These are phyloP conservation scores for Salvia splendens DNA, from an alignment of 257 asterid species.

Conservation along the genomic window DNA sequence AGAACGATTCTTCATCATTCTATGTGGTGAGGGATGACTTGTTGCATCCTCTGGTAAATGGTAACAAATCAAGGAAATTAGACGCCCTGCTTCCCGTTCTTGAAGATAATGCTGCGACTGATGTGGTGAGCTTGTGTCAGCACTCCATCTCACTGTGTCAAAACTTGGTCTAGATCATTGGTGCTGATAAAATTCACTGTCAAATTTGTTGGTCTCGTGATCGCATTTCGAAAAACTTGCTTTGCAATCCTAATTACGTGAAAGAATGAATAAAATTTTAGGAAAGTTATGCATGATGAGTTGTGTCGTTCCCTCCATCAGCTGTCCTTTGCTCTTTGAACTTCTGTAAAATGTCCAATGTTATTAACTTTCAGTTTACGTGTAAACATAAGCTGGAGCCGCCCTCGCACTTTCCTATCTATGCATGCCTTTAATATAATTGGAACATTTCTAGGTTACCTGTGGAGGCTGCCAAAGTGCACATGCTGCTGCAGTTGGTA, in stretches of 20 bases:
- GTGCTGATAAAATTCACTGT: background rate
- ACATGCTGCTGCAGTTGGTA: conserved; percentile 96
- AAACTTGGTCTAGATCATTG: conserved; percentile 2
- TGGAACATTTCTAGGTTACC: conserved; percentile 64
- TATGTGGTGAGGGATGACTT: conserved; percentile 88
- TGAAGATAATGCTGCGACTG: conserved; percentile 65
- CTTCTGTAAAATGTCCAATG: conserved; percentile 9
- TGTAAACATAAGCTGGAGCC: conserved; percentile 1
- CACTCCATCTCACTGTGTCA: background rate
- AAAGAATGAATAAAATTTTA: background rate
- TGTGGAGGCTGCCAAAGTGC: conserved; percentile 99
- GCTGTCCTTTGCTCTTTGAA: conserved; percentile 15
- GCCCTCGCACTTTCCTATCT: background rate
- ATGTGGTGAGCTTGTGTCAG: conserved; percentile 60
- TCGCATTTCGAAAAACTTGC: background rate
- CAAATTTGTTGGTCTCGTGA: background rate
- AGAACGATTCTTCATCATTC: conserved; percentile 47
- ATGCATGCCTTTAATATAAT: conserved; percentile 8
- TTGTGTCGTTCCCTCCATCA: conserved; percentile 16
- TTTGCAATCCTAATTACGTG: background rate
- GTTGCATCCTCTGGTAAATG: conserved; percentile 88
- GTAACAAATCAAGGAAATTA: conserved; percentile 87
- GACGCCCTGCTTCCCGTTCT: conserved; percentile 90
- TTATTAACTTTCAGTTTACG: background rate
- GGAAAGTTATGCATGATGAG: conserved; percentile 16